phyloP scores from a whole-genome alignment of 73 alveolate species.

The Tetrahymena elliotti region DNA sequence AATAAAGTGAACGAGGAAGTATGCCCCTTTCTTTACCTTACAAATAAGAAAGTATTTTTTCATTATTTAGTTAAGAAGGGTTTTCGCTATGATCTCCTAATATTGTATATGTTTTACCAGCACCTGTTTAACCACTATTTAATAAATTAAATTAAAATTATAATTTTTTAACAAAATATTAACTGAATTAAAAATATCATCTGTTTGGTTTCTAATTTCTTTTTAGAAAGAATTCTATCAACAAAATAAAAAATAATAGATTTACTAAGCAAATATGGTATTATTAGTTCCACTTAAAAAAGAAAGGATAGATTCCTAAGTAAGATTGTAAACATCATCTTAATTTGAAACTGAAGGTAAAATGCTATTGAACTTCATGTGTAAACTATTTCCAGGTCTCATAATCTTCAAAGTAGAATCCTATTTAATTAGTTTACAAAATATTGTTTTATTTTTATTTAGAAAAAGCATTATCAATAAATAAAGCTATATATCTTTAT shows the following conservation, averaged over 20 bases:
- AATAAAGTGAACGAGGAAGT: slow-evolving; percentile 24
- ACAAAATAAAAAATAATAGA: no score
- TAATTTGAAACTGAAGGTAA: slow-evolving; percentile 10
- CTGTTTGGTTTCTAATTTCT: no score
- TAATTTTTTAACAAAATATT: no score
- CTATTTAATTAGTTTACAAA: no score
- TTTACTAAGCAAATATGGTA: slow-evolving; percentile 39
- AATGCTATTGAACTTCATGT: slow-evolving; percentile 28
- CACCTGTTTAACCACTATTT: slow-evolving; percentile 39
- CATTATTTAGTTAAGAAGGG: slow-evolving; percentile 15
- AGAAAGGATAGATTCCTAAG: slow-evolving; percentile 22
- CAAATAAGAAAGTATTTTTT: slow-evolving; percentile 10
- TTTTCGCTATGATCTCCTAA: slow-evolving; percentile 39
- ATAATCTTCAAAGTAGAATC: slow-evolving; percentile 28
- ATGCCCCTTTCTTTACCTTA: slow-evolving; percentile 33
- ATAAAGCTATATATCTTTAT: no score
- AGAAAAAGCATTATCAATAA: no score
- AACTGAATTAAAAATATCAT: no score
- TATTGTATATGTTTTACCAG: slow-evolving; percentile 42
- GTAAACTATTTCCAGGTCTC: slow-evolving; percentile 30
- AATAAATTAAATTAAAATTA: neutral
- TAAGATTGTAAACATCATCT: slow-evolving; percentile 14
- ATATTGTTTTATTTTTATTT: no score
- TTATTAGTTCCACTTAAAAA: slow-evolving; percentile 29
- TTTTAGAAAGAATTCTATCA: no score